Base-by-base conservation (phyloP, 1,139 yeast genomes). In the Pneumocystis sp. region DNA sequence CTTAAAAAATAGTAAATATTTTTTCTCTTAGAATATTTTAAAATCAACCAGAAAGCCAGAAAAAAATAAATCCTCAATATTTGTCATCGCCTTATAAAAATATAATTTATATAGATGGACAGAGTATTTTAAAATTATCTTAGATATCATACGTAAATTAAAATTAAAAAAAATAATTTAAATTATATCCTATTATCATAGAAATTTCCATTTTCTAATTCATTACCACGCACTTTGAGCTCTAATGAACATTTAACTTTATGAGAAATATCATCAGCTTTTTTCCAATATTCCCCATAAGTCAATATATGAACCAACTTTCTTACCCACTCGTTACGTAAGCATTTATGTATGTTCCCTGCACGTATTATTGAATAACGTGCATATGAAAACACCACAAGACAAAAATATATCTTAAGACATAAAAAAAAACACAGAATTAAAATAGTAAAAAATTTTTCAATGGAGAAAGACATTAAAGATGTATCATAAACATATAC, bases 1-100 rank as follows among this genome's bases (percentile, higher is more conserved):
- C 68, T 86, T 93, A 65, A 81, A 82, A 71, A 82, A 85, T 63
- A 88, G 96, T 67, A 81, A 81, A 63, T 93, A 93, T 76, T 93
- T 93, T 80, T 93, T 93, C 76, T 80, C 83, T 15, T 78, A 66
- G 15, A 10, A 21, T 44, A 31, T 3, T 5, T 17, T n/a, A 31
- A 12, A 29, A n/a, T 19, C 15, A 44, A 44, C 31, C 8, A 42
- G n/a, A 44, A 21, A 7, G 19, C 7, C 1, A 44, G 1, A 44
- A 44, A 19, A 44, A 1, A 21, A 12, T 37, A 5, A 10, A 44
- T 44, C 6, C 17, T 44, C 25, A 12, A 7, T 21, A 19, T 44
- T 42, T 19, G 19, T 19, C 56, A 42, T n/a, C 8, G 19, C 19
- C 6, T 37, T 37, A 37, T 19, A 21, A 44, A 44, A 44, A 19